phyloP scores from a whole-genome alignment of 139 green algal genomes.

The Micractinium sp. region DNA sequence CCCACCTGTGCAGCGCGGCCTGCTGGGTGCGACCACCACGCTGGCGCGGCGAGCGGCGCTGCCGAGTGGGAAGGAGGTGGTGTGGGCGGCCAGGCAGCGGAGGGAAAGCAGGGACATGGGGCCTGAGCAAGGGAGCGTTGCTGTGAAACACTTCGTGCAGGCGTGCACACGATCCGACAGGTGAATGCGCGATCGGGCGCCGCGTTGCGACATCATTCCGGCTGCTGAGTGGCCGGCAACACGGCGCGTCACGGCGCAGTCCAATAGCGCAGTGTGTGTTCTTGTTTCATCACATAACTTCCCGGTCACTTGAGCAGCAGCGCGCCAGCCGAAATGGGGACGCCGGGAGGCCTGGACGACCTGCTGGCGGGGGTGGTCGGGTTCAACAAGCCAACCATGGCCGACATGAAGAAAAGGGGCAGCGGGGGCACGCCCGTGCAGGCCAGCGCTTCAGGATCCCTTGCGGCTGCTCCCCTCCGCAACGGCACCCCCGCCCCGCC shows the following conservation, averaged over 20 bases:
- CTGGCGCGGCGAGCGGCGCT: not conserved
- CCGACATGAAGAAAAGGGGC: slow-evolving; percentile 27
- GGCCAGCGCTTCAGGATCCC: not conserved
- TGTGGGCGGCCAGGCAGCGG: not conserved
- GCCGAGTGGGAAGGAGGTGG: not conserved
- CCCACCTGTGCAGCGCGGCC: not conserved
- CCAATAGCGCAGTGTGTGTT: no score
- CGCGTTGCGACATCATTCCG: not conserved
- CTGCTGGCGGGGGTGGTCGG: slow-evolving; percentile 21
- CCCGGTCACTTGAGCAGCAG: no score
- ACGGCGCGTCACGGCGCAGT: not conserved
- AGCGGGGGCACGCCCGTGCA: not conserved
- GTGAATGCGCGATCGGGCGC: not conserved
- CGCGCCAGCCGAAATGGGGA: not conserved
- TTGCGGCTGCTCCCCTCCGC: not conserved
- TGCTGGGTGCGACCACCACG: not conserved
- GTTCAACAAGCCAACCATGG: slow-evolving; percentile 22
- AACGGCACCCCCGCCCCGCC: slow-evolving; percentile 1
- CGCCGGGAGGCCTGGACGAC: slow-evolving; percentile 10
- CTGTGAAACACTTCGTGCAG: no score
- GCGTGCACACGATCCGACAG: no score
- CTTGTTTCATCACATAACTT: no score
- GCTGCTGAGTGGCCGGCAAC: not conserved
- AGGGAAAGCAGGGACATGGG: not conserved
- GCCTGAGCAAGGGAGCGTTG: no score